phyloP scores from a whole-genome alignment of 1,139 yeast species.

The Lizanozyma gosingica region DNA sequence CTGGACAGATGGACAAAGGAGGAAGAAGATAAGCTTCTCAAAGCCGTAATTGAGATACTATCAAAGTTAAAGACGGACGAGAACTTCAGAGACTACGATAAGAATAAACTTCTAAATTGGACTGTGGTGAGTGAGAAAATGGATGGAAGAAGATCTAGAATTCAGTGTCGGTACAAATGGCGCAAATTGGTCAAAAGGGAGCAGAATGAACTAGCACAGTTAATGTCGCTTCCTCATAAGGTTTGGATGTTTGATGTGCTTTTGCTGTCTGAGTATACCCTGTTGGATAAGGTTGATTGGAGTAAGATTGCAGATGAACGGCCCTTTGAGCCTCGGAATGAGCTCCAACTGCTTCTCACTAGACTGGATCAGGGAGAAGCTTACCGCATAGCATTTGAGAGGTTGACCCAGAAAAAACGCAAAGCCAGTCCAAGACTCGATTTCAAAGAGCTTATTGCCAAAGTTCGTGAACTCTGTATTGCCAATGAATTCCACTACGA shows the following conservation, averaged over 20 bases:
- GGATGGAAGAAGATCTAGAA: slow-evolving; percentile 83
- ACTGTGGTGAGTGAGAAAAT: slow-evolving; percentile 80
- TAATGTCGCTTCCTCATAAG: slow-evolving; percentile 42
- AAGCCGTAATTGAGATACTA: slow-evolving; percentile 43
- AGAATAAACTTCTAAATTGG: slow-evolving; percentile 52
- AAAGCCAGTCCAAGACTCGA: neutral
- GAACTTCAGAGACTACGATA: slow-evolving; percentile 12
- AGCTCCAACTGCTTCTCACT: slow-evolving; percentile 8
- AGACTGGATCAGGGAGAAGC: slow-evolving; percentile 30
- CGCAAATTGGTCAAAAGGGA: slow-evolving; percentile 63
- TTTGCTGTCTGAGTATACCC: slow-evolving; percentile 38
- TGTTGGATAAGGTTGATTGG: slow-evolving; percentile 57
- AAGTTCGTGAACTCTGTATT: slow-evolving; percentile 35
- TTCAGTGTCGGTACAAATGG: slow-evolving; percentile 95
- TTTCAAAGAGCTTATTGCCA: neutral
- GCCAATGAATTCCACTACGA: slow-evolving; percentile 27
- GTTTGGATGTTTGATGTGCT: slow-evolving; percentile 49
- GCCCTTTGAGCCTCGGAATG: slow-evolving; percentile 16
- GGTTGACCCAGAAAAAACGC: neutral
- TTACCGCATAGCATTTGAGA: neutral
- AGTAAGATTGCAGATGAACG: slow-evolving; percentile 39
- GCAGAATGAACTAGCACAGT: slow-evolving; percentile 40
- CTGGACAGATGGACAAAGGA: slow-evolving; percentile 70
- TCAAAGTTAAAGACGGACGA: slow-evolving; percentile 9
- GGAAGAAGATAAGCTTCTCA: slow-evolving; percentile 58